Conservation (phyloP, 1,139 yeast species). For the Sugiyamaella japonica region DNA sequence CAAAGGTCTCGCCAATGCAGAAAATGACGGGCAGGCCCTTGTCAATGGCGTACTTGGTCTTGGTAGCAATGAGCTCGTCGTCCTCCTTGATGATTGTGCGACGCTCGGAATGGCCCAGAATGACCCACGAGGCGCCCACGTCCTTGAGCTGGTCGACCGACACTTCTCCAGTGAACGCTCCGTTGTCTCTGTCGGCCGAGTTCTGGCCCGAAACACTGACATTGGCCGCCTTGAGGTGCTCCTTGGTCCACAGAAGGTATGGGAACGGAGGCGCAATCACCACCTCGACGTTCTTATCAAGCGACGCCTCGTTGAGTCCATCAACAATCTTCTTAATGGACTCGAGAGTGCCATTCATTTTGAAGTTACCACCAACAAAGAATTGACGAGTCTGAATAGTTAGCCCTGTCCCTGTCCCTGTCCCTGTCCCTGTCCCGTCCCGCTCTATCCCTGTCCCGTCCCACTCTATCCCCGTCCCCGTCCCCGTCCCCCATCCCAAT, state of each 20-base stretch:
- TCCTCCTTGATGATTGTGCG: conserved; percentile 89
- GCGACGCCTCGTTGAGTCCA: conserved; percentile 72
- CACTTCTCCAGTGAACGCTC: conserved; percentile 98
- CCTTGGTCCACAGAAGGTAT: conserved; percentile 76
- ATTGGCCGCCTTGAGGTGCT: conserved; percentile 64
- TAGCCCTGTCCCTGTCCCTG: too few relatives aligned
- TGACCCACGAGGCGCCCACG: conserved; percentile 91
- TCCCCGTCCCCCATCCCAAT: too few relatives aligned
- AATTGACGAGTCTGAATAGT: conserved; percentile 74
- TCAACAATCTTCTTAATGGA: conserved; percentile 83
- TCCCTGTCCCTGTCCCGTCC: too few relatives aligned
- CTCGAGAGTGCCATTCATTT: conserved; percentile 93
- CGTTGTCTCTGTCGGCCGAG: conserved; percentile 80
- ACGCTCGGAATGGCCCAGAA: conserved; percentile 98
- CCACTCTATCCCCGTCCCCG: too few relatives aligned
- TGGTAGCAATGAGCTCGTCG: conserved; percentile 89
- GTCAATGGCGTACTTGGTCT: conserved; percentile 92
- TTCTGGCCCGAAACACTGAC: conserved; percentile 89
- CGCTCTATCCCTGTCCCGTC: too few relatives aligned
- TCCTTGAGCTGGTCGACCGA: conserved; percentile 88
- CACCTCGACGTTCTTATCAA: conserved; percentile 78
- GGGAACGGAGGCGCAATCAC: conserved; percentile 97
- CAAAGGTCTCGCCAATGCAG: conserved; percentile 96
- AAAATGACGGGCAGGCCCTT: conserved; percentile 85
- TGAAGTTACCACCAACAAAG: conserved; percentile 96